Percentiles rank a stretch among this genome's conserved stretches.
Evolutionary conservation across 1,284 basidiomycete genomes (phyloP).

Genomic region (Tylopilus sp.): DNA sequence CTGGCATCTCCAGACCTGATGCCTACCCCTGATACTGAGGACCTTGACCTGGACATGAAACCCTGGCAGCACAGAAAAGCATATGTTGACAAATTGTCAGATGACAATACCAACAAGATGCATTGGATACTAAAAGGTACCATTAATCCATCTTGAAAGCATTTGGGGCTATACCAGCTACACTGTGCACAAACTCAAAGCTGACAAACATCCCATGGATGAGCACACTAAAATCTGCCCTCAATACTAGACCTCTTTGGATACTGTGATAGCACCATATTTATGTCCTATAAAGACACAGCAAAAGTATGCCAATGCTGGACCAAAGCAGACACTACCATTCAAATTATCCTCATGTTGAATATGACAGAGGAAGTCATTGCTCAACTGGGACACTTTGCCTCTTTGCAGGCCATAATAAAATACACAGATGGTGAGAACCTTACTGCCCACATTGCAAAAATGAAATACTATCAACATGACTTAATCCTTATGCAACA

Average conservation of each 20-base stretch:
- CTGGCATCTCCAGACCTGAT: too few species aligned
- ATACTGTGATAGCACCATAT: neutral
- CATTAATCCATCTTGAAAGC: too few species aligned
- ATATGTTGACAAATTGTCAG: too few species aligned
- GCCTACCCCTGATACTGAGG: too few species aligned
- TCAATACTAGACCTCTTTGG: conserved; percentile 7
- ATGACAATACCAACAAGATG: too few species aligned
- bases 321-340: conserved; percentile 3
- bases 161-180: too few species aligned
- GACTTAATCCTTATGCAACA: conserved; percentile 3
- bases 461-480: conserved; percentile 2
- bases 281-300: neutral
- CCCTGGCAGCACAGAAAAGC: too few species aligned
- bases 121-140: too few species aligned
- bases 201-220: conserved; percentile 2
- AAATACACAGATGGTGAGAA: conserved; percentile 1
- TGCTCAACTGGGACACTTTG: conserved; percentile 1
- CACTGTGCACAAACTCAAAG: neutral
- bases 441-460: neutral
- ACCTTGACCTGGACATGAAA: too few species aligned
- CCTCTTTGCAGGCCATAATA: conserved; percentile 2
- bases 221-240: neutral
- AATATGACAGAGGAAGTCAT: conserved; percentile 12
- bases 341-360: conserved; percentile 1
- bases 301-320: neutral